Conservation (phyloP, 2,329 filamentous ascomycete genomes). For the Cryphonectria carpinicola region DNA sequence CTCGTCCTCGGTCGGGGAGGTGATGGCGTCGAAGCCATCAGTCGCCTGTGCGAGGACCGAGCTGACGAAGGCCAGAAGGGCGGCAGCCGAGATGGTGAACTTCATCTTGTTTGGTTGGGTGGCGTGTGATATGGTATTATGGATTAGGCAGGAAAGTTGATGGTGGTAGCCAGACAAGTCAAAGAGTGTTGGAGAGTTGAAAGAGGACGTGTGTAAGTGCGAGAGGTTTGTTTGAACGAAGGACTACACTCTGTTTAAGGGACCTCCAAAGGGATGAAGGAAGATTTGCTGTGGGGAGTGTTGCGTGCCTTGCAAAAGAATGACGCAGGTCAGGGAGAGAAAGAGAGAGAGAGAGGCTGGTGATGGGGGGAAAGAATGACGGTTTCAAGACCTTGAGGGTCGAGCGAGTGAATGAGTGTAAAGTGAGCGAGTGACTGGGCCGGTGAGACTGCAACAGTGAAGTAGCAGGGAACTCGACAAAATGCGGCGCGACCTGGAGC, state of each 20-base stretch:
- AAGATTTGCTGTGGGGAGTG: conserved; percentile 11
- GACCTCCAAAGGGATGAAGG: conserved; percentile 13
- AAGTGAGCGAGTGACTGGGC: conserved; percentile 1
- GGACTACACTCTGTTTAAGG: conserved; percentile 4
- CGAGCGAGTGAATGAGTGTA: conserved; percentile 19
- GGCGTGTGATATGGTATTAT: conserved; percentile 12
- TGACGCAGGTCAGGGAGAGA: conserved; percentile 15
- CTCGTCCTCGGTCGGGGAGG: conserved; percentile 49
- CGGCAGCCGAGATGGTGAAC: conserved; percentile 51
- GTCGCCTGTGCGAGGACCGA: conserved; percentile 55
- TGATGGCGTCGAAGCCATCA: conserved; percentile 59
- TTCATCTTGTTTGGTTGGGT: conserved; percentile 53
- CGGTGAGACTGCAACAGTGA: conserved; percentile 22
- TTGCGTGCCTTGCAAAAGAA: conserved; percentile 17
- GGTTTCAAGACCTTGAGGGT: conserved; percentile 13
- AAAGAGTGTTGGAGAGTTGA: not conserved
- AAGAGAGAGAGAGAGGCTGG: not conserved
- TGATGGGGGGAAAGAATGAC: conserved; percentile 23
- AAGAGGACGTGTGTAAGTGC: too few relatives aligned
- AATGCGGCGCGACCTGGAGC: conserved; percentile 5
- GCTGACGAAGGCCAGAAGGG: conserved; percentile 56
- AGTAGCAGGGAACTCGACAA: conserved; percentile 15
- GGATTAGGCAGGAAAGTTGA: conserved; percentile 1
- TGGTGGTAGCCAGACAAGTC: not conserved
- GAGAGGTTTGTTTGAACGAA: conserved; percentile 15